Evolutionary conservation across 1,284 basidiomycete species (phyloP), one percentile per base, ranked within the genome.

Genomic region (Cryptococcus jaspeensis): DNA sequence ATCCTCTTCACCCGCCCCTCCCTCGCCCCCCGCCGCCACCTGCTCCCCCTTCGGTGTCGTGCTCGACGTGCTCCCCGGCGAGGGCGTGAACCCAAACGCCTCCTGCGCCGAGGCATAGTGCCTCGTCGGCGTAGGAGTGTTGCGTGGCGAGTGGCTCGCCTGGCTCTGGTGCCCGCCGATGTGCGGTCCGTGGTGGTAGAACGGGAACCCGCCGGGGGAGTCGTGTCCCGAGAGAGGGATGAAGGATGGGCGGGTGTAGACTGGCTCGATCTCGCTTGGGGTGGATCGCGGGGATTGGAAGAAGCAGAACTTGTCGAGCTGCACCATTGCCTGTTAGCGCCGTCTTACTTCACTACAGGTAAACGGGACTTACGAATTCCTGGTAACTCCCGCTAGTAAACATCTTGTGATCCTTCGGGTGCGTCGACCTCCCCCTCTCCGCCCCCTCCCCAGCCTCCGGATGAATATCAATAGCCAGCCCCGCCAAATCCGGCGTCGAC

Each of bases 301-400:
- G 66, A 78, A 78, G 62, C 76, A 78, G 59, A 76, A 78, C 53
- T 72, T 73, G 57, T 73, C 70, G 12, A 78, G 62, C 75, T 77
- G 52, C 25, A 22, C 32, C 44, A 12, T 11, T 16, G 20, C n/a
- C 11, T 5, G 18, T 7, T 47, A 43, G 20, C 11, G 50, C 18
- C 8, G 9, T 37, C 23, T 22, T 45, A 20, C 18, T 32, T 18
- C 15, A 22, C 28, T 3, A n/a, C 16, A 28, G 36, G 9, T 13
- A 35, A 25, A 12, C 25, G 16, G 2, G 8, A 69, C 74, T 65
- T 37, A 77, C 75, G 52, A 78, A 76, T 53, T 76, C 74, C 52
- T 76, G 73, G 50, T 75, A 75, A 28, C 64, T 68, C 25, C 61
- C 51, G 16, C 58, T 61, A 45, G 55, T 64, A 20, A 72, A 56